These are phyloP conservation scores for Solanum sitiens DNA, from an alignment of 257 asterid genomes.

Conservation along the genomic window DNA sequence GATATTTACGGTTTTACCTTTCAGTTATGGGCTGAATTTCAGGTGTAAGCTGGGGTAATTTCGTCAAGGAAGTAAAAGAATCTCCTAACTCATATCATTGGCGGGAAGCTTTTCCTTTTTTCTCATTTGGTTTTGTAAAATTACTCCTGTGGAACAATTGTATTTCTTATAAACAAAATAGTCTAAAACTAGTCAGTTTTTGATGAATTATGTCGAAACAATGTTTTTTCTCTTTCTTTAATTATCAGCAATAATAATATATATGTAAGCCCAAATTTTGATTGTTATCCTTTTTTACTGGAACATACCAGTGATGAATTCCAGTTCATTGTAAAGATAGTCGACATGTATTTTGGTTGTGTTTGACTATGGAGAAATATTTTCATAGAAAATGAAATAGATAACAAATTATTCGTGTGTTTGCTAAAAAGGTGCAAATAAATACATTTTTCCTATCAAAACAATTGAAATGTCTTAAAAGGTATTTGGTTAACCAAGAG, in stretches of 20 bases:
- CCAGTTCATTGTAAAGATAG: conserved; percentile 79
- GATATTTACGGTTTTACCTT: neutral
- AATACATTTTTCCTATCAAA: neutral
- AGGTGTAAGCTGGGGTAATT: neutral
- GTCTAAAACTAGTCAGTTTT: neutral
- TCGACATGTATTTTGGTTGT: neutral
- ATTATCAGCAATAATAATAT: neutral
- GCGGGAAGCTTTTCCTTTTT: neutral
- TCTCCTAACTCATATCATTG: neutral
- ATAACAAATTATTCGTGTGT: neutral
- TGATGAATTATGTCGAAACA: neutral
- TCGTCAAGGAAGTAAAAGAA: neutral
- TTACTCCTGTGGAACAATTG: neutral
- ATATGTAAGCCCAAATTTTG: neutral
- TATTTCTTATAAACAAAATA: neutral
- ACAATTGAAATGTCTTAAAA: neutral
- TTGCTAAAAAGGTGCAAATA: neutral
- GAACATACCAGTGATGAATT: conserved; percentile 85
- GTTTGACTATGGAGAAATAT: neutral
- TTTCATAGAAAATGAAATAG: neutral
- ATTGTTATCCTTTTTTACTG: conserved; percentile 46
- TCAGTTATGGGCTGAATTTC: neutral
- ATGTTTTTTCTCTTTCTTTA: neutral
- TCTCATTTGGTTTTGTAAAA: neutral
- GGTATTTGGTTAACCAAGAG: neutral